Conservation (phyloP, 2,329 filamentous ascomycete genomes). For the Basipetospora chlamydospora region DNA sequence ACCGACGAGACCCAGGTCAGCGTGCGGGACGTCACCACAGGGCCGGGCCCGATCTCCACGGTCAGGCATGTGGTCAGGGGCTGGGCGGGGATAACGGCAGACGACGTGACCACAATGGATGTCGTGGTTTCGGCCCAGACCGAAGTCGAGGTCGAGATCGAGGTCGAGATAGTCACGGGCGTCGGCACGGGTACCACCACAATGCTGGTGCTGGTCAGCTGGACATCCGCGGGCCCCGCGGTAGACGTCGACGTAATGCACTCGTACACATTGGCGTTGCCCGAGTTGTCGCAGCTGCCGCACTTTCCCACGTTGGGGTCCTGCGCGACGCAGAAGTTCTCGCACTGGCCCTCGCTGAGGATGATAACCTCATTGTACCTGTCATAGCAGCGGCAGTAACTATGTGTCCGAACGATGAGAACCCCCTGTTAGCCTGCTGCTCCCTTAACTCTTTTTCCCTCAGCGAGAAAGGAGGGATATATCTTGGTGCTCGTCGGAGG, state of each 20-base stretch:
- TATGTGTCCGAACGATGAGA: no score
- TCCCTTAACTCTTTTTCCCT: no score
- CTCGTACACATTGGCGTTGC: neutral
- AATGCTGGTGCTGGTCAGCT: neutral
- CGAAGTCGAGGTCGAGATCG: neutral
- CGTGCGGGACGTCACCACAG: neutral
- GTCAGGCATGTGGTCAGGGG: neutral
- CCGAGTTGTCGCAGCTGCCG: neutral
- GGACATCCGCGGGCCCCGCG: neutral
- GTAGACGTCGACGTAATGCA: neutral
- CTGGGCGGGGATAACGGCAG: neutral
- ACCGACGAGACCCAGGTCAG: neutral
- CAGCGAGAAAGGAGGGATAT: neutral
- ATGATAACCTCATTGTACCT: neutral
- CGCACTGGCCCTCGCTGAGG: neutral
- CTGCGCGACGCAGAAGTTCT: neutral
- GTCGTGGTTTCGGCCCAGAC: neutral
- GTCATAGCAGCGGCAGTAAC: neutral
- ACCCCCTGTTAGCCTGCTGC: no score
- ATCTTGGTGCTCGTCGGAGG: neutral
- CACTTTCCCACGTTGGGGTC: neutral
- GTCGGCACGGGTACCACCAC: neutral
- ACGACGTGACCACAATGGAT: neutral
- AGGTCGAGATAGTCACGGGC: neutral
- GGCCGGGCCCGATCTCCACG: neutral